These are phyloP conservation scores for Brettanomyces nanus DNA, from an alignment of 805 yeast genomes.

Conservation along the genomic window DNA sequence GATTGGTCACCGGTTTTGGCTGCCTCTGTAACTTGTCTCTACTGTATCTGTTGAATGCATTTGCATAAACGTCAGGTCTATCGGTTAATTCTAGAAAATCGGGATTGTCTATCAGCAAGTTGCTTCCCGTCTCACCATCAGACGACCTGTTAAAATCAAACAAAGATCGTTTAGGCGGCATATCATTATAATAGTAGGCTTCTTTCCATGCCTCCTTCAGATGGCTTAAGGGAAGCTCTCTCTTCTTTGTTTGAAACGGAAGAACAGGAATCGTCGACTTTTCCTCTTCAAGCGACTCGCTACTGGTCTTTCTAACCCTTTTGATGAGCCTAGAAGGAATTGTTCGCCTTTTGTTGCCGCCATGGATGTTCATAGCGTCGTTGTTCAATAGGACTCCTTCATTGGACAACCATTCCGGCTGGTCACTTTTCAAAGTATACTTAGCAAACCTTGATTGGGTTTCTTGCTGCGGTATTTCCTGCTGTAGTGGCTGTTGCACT, in stretches of 20 bases:
- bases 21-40: conserved; percentile 12
- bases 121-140: conserved; percentile 31
- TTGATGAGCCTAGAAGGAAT: conserved; percentile 41
- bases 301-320: conserved; percentile 30
- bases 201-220: conserved; percentile 10
- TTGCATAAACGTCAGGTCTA: conserved; percentile 36
- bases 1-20: conserved; percentile 3
- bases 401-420: not conserved
- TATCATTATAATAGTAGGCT: conserved; percentile 22
- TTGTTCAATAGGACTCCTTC: not conserved
- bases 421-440: not conserved
- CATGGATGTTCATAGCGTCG: conserved; percentile 12
- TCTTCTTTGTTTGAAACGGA: conserved; percentile 15
- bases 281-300: conserved; percentile 18
- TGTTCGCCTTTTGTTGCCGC: conserved; percentile 35
- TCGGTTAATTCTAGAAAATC: conserved; percentile 29
- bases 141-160: conserved; percentile 38
- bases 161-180: conserved; percentile 44
- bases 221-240: conserved; percentile 13
- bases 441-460: not conserved
- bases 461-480: not conserved
- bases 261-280: conserved; percentile 13
- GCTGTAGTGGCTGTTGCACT: not conserved
- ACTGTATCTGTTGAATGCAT: conserved; percentile 34
- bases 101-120: conserved; percentile 20